A percentile compares a stretch with the other conserved stretches of the same genome.
Evolutionary conservation across 192 early-diverging fungal genomes (phyloP).

Genomic region (Allomyces macrogynus): DNA sequence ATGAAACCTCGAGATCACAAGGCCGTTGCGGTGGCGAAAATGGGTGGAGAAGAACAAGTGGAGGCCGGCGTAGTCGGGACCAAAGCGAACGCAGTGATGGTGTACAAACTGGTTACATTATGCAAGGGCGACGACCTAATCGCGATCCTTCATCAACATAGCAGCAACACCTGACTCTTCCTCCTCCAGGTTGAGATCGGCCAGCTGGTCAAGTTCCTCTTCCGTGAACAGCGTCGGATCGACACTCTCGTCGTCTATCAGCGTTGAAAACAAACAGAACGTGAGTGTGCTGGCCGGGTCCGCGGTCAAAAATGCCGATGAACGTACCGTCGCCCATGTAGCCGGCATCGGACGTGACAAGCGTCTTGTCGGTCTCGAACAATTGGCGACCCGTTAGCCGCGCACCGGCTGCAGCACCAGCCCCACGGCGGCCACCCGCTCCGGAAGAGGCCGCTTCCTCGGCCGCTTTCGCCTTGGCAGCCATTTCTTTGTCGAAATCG

Average conservation of each 20-base stretch:
- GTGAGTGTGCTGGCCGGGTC: no score
- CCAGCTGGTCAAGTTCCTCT: neutral
- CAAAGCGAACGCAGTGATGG: no score
- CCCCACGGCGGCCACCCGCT: neutral
- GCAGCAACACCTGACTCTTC: neutral
- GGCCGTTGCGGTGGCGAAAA: no score
- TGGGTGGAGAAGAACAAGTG: no score
- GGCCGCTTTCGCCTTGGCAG: slow-evolving; percentile 15
- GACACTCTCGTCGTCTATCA: neutral
- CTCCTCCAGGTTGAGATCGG: neutral
- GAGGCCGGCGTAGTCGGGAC: no score
- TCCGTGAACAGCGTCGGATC: neutral
- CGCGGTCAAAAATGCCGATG: neutral
- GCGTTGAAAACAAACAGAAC: neutral
- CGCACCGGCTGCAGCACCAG: neutral
- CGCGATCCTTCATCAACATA: neutral
- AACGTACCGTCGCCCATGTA: slow-evolving; percentile 50
- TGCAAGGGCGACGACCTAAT: neutral
- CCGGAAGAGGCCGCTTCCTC: slow-evolving; percentile 21
- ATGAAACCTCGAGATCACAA: no score
- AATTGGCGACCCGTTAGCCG: slow-evolving; percentile 49
- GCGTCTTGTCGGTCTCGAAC: slow-evolving; percentile 73
- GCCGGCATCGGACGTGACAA: slow-evolving; percentile 61
- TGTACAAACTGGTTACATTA: neutral
- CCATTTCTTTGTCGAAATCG: slow-evolving; percentile 53